phyloP scores from a whole-genome alignment of 257 asterid species.

The Solanum acaule region DNA sequence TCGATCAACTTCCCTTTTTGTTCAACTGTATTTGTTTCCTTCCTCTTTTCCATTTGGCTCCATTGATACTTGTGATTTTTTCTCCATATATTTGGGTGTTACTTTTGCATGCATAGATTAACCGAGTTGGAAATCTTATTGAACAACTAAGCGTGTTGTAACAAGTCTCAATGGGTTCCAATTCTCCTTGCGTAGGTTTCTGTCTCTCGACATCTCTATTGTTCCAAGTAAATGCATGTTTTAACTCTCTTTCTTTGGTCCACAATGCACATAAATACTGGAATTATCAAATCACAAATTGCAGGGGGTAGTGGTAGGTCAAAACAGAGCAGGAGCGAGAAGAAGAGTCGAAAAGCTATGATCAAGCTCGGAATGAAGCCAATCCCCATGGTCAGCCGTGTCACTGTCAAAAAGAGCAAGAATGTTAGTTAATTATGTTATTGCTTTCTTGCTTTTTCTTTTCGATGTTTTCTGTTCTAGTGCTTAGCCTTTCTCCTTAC shows the following conservation, averaged over 20 bases:
- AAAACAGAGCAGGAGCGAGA: slow-evolving; percentile 62
- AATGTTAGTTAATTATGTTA: slow-evolving; percentile 18
- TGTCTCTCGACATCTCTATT: not conserved
- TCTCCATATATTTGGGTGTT: not conserved
- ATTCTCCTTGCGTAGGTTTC: not conserved
- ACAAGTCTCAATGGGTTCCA: not conserved
- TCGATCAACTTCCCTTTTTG: not conserved
- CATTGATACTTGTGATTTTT: not conserved
- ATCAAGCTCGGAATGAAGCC: slow-evolving; percentile 63
- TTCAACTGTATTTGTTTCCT: not conserved
- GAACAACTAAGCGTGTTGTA: not conserved
- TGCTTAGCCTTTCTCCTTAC: slow-evolving; percentile 9
- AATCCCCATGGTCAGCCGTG: slow-evolving; percentile 50
- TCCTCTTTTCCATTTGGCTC: not conserved
- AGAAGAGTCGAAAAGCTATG: slow-evolving; percentile 69
- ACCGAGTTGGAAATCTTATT: not conserved
- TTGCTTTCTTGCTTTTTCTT: not conserved
- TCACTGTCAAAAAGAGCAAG: slow-evolving; percentile 64
- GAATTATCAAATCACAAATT: not conserved
- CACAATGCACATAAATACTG: not conserved
- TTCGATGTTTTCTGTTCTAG: not conserved
- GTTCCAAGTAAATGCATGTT: not conserved
- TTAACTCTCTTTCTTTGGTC: not conserved
- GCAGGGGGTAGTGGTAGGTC: slow-evolving; percentile 32
- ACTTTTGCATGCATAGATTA: not conserved